Conservation (phyloP, 352 stramenopile species). For the Globisporangium nagaii region DNA sequence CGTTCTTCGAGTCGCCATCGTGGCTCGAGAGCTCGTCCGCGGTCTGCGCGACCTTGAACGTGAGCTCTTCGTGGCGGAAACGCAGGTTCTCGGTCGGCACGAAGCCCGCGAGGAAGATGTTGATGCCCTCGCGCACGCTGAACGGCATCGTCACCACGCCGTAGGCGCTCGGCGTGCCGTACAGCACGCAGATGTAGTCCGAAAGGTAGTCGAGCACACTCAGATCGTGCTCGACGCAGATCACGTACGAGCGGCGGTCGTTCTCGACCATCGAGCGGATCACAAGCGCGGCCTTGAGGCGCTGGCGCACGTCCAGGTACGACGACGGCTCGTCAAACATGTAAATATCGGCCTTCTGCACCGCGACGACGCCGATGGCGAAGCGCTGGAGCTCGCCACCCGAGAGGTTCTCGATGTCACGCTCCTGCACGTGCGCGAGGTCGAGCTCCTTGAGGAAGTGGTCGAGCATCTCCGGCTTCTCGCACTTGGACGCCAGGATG, state of each 20-base stretch:
- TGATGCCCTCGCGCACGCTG: conserved; percentile 99
- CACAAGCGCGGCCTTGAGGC: conserved; percentile 96
- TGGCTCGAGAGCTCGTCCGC: conserved; percentile 83
- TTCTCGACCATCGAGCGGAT: conserved; percentile 96
- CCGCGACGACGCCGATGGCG: conserved; percentile 95
- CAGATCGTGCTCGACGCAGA: conserved; percentile 99
- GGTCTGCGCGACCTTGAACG: conserved; percentile 97
- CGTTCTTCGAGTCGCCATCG: conserved; percentile 85
- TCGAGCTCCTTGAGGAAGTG: conserved; percentile 92
- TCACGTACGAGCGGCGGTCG: conserved; percentile 90
- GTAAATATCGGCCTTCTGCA: conserved; percentile 98
- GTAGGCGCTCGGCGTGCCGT: conserved; percentile 97
- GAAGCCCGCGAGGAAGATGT: conserved; percentile 99
- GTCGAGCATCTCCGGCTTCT: conserved; percentile 74
- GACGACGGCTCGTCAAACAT: conserved; percentile 99
- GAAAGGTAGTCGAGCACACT: conserved; percentile 99
- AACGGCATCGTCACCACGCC: conserved; percentile 99
- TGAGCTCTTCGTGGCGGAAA: conserved; percentile 98
- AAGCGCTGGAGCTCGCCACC: conserved; percentile 99
- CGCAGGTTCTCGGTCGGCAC: conserved; percentile 99
- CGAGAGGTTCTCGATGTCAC: conserved; percentile 94
- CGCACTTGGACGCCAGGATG: conserved; percentile 94
- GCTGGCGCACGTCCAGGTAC: conserved; percentile 99
- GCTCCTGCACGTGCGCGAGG: conserved; percentile 95
- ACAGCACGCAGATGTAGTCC: conserved; percentile 99